These are phyloP conservation scores for Entophlyctis luteolus DNA, from an alignment of 192 early-diverging fungal species.

Conservation along the genomic window DNA sequence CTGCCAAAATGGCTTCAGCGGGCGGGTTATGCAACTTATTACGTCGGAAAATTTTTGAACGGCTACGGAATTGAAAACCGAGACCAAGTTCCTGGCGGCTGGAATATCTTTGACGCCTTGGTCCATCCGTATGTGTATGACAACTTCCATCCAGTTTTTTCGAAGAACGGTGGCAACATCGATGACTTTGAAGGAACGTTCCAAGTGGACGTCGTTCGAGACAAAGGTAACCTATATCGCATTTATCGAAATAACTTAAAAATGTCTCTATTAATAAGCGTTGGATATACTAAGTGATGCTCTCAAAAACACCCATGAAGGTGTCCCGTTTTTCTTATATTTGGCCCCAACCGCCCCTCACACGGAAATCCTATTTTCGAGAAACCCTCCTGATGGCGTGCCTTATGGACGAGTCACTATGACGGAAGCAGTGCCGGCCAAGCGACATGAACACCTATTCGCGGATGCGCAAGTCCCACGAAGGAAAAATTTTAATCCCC, in stretches of 20 bases:
- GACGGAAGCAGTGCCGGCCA: slow-evolving; percentile 54
- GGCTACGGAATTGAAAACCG: slow-evolving; percentile 37
- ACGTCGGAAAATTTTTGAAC: slow-evolving; percentile 69
- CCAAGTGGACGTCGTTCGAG: slow-evolving; percentile 46
- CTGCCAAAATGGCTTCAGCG: slow-evolving; percentile 53
- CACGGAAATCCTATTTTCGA: slow-evolving; percentile 42
- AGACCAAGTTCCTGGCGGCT: slow-evolving; percentile 35
- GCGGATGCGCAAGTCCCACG: slow-evolving; percentile 51
- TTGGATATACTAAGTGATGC: not conserved
- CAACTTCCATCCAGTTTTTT: slow-evolving; percentile 54
- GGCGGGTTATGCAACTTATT: slow-evolving; percentile 60
- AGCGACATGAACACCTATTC: slow-evolving; percentile 56
- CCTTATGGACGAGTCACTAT: slow-evolving; percentile 14
- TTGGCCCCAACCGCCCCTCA: slow-evolving; percentile 63
- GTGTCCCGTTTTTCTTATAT: slow-evolving; percentile 43
- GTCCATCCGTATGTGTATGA: slow-evolving; percentile 59
- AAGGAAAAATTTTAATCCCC: slow-evolving; percentile 56
- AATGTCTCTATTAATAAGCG: not conserved
- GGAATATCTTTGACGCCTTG: slow-evolving; percentile 33
- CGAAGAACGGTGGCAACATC: slow-evolving; percentile 45
- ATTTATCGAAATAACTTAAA: not conserved
- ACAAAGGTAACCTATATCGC: slow-evolving; percentile 6
- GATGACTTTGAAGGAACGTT: slow-evolving; percentile 44
- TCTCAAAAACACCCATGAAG: not conserved
- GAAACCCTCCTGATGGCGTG: not conserved